Base-by-base conservation (phyloP, 805 yeast species). In the Monosporozyma yasuniensis region DNA sequence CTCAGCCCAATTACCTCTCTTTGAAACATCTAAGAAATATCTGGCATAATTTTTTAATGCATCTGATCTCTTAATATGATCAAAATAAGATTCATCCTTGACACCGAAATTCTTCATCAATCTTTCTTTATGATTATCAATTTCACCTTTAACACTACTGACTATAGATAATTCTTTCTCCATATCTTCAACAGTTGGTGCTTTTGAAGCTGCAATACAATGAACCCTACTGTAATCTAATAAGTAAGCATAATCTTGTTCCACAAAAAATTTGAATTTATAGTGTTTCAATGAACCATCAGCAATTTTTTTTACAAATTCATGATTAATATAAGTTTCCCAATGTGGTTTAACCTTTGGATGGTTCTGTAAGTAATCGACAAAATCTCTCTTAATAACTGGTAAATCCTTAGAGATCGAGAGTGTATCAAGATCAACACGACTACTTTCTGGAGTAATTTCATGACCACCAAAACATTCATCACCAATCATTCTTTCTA, bases 181-280 rank as follows among this genome's bases (percentile, higher is more conserved):
- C 28, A 80, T 73, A 48, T 75, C 76, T 9, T 68, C 74, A 45
- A 78, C 64, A 32, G 72, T 70, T 6, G 84, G 83, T 1, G 89
- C 82, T 48, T 77, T 75, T 22, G 80, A 73, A 1, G 82, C 81
- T 3, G 88, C 81, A 16, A 80, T 63, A 10, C 80, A 77, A 57
- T 83, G 86, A 10, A 84, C 75, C 50, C 77, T 76, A 0, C 84
- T 82, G 59, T 85, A 87, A 54, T 79, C 81, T n/a, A 77, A 62
- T 50, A 87, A 70, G 57, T 86, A 87, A 38, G 78, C 74, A 67
- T 79, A 83, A 66, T 87, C 95, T 67, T 86, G 76, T 41, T 64
- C 64, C 27, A 73, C 53, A 54, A 71, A 83, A 57, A 76, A 75
- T 42, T 74, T 67, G 63, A 84, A 87, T 48, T 73, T 71, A 9